Conservation (phyloP, 306 rosid species). For the Inga laurina region DNA sequence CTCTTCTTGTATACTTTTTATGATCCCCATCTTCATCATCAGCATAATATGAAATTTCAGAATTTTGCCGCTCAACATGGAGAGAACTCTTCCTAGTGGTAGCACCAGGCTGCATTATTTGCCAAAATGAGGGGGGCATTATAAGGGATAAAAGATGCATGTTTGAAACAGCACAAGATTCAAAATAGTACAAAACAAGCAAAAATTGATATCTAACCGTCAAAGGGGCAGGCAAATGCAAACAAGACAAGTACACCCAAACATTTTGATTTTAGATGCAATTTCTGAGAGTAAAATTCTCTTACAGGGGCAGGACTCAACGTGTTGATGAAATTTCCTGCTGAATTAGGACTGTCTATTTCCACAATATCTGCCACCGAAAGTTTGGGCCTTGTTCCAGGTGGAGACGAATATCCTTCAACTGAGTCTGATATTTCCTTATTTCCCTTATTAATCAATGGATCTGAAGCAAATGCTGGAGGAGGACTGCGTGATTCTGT, state of each 20-base stretch:
- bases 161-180: conserved; percentile 13
- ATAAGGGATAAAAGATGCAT: conserved; percentile 15
- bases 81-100: conserved; percentile 84
- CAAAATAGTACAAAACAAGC: conserved; percentile 20
- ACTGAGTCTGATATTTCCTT: conserved; percentile 46
- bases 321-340: conserved; percentile 59
- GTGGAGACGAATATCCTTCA: conserved; percentile 49
- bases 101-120: conserved; percentile 83
- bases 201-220: conserved; percentile 9
- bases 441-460: conserved; percentile 57
- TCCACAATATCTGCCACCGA: conserved; percentile 71
- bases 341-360: conserved; percentile 69
- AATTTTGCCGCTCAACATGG: conserved; percentile 74
- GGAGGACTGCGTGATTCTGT: conserved; percentile 80
- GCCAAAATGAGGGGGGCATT: conserved; percentile 29
- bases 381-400: conserved; percentile 61
- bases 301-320: conserved; percentile 87
- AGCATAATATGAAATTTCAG: conserved; percentile 91
- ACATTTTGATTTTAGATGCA: conserved; percentile 11
- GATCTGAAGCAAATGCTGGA: conserved; percentile 92
- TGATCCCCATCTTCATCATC: conserved; percentile 91
- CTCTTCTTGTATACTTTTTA: conserved; percentile 84
- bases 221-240: conserved; percentile 21
- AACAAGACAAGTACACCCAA: conserved; percentile 29
- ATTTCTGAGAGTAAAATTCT: conserved; percentile 30